Evolutionary conservation across 495 filamentous ascomycete species (phyloP).

Genomic region (Hypomontagnella submonticulosa): DNA sequence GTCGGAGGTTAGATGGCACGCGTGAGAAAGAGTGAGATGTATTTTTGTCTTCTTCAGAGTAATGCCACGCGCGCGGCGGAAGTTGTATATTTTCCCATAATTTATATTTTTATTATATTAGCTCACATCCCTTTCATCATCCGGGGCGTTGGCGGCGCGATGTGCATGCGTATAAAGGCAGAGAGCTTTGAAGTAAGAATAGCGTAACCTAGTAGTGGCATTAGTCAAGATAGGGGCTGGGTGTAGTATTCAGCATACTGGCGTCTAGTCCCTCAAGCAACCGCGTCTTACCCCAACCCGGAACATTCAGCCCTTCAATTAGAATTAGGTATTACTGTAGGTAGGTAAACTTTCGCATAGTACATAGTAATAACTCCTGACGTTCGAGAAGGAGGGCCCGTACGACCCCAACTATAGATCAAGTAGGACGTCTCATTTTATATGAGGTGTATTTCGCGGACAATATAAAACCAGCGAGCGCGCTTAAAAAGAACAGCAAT

Average conservation of each 20-base stretch:
- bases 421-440: no score
- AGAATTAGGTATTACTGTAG: neutral
- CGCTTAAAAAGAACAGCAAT: no score
- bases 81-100: slow-evolving; percentile 1
- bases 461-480: no score
- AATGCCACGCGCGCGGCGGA: no score
- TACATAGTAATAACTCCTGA: no score
- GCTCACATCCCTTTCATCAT: slow-evolving; percentile 1
- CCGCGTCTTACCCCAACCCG: slow-evolving; percentile 11
- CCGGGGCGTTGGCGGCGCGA: slow-evolving; percentile 6
- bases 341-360: no score
- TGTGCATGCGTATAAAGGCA: neutral
- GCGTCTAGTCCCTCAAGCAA: slow-evolving; percentile 1
- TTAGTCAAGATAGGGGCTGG: neutral
- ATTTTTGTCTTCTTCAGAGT: neutral
- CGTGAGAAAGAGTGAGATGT: neutral
- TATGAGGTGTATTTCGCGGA: no score
- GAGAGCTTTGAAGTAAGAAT: neutral
- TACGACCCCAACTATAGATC: no score
- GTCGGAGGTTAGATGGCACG: neutral
- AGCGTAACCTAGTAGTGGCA: neutral
- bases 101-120: neutral
- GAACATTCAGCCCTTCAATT: neutral
- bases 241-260: slow-evolving; percentile 10
- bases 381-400: no score